Evolutionary conservation across 352 stramenopile species (phyloP), one percentile per base, ranked within the genome.

Genomic region (Phytophthora nicotianae): DNA sequence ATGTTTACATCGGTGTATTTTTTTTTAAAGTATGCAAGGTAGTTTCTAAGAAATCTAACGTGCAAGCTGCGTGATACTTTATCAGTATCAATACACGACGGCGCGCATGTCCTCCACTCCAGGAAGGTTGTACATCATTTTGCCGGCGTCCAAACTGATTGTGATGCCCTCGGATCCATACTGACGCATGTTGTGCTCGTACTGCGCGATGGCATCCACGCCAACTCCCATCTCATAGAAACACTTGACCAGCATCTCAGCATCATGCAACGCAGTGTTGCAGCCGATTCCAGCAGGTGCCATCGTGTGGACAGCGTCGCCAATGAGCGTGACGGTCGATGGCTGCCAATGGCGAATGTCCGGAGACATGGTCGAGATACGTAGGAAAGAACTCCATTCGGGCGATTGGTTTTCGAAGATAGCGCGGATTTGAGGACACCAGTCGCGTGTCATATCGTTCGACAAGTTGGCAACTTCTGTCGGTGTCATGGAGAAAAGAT

Each of bases 271-370:
- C 8, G 81, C 81, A 2, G 75, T 78, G 52, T 87, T 86, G 53
- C 72, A 84, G 10, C 75, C 75, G 20, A 86, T 79, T 11, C 81
- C 81, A 1, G 81, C 78, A 0, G 81, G 81, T 5, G 74, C 62
- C 78, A 90, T 88, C 4, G 81, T 84, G 63, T 90, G 81, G 24
- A 86, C 70, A 1, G 81, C 77, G 41, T 90, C 81, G 8, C 81
- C 81, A 4, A 90, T 51, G 7, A 90, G 58, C 14, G 81, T 90
- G 8, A 90, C 75, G 0, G 42, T 58, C 0, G 69, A 78, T 6
- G 81, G 65, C 19, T 73, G 20, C 81, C 81, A 90, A 33, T 54
- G 48, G 13, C 53, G 54, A 42, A 90, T 66, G 1, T 86, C 65
- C 0, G 81, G 81, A 1, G 74, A 70, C 63, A 80, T 87, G 20